Conservation (phyloP, 1,139 yeast species). For the Protomyces pachydermus region DNA sequence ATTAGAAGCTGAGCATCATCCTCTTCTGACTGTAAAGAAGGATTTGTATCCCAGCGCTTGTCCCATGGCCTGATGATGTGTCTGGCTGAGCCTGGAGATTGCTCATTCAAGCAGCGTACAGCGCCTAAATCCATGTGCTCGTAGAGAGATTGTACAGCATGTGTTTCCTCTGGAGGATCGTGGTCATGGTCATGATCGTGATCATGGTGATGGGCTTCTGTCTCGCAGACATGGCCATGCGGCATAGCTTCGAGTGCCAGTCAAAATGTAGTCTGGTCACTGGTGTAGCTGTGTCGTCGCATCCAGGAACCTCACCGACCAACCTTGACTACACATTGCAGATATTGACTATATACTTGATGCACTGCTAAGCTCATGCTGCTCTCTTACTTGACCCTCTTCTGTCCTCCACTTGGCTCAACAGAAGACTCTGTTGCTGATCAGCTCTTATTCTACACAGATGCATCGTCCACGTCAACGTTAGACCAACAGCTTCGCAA, state of each 20-base stretch:
- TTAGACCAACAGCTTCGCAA: conserved; percentile 33
- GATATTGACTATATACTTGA: too few species aligned
- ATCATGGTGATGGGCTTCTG: conserved; percentile 32
- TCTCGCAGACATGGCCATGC: conserved; percentile 24
- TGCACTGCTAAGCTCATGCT: conserved; percentile 14
- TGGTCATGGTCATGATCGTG: conserved; percentile 43
- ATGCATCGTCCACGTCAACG: conserved; percentile 31
- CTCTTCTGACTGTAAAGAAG: conserved; percentile 60
- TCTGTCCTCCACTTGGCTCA: conserved; percentile 34
- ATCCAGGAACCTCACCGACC: too few species aligned
- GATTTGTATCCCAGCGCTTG: conserved; percentile 41
- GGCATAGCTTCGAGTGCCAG: neutral
- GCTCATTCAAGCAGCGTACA: conserved; percentile 61
- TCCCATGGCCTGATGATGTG: conserved; percentile 53
- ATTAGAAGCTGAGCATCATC: conserved; percentile 69
- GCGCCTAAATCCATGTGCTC: conserved; percentile 57
- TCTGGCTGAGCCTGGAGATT: conserved; percentile 48
- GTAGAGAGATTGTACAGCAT: conserved; percentile 62
- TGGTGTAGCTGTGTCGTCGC: too few species aligned
- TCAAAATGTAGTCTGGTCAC: too few species aligned
- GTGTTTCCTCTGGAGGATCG: conserved; percentile 69
- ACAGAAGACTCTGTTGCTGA: conserved; percentile 33
- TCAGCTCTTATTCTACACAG: conserved; percentile 34
- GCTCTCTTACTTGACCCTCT: conserved; percentile 34
- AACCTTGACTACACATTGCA: too few species aligned